Conservation (phyloP, 2,329 filamentous ascomycete species). For the Paraconiothyrium brasiliense region DNA sequence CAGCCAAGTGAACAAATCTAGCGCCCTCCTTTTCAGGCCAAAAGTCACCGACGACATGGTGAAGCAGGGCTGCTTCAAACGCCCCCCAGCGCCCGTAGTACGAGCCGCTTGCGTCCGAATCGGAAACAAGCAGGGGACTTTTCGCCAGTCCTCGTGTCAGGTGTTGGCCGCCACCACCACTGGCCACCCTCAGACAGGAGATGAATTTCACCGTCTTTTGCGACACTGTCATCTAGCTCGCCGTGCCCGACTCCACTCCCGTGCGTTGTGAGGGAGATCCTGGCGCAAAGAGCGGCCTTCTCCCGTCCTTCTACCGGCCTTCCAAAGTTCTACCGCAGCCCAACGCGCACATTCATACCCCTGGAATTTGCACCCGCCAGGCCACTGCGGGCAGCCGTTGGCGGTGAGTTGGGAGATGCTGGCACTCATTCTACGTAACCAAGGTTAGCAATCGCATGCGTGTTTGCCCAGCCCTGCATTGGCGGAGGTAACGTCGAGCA, state of each 20-base stretch:
- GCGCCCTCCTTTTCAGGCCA: constrained; percentile 37
- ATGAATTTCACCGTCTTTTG: constrained; percentile 35
- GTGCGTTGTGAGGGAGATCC: constrained; percentile 30
- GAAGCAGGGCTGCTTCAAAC: constrained; percentile 37
- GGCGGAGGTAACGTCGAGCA: constrained; percentile 32
- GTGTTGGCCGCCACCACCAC: constrained; percentile 39
- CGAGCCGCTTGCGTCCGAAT: constrained; percentile 37
- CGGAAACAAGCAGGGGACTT: constrained; percentile 44
- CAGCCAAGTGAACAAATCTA: constrained; percentile 37
- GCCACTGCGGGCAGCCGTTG: constrained; percentile 30
- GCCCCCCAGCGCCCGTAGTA: constrained; percentile 24
- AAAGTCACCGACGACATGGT: constrained; percentile 23
- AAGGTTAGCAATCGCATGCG: constrained; percentile 13
- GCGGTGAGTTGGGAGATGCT: constrained; percentile 40
- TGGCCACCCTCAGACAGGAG: constrained; percentile 24
- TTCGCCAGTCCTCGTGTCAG: constrained; percentile 33
- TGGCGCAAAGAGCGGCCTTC: constrained; percentile 43
- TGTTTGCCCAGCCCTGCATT: constrained; percentile 25
- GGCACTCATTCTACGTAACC: constrained; percentile 20
- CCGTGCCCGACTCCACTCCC: constrained; percentile 25
- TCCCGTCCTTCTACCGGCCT: constrained; percentile 51
- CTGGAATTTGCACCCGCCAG: constrained; percentile 35
- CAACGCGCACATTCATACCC: constrained; percentile 29
- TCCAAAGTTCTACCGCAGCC: constrained; percentile 50
- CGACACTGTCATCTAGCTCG: constrained; percentile 18